Percentiles rank a stretch among this genome's conserved stretches.
These are phyloP conservation scores for Starmerella vitae DNA, from an alignment of 805 yeast genomes.

Conservation along the genomic window DNA sequence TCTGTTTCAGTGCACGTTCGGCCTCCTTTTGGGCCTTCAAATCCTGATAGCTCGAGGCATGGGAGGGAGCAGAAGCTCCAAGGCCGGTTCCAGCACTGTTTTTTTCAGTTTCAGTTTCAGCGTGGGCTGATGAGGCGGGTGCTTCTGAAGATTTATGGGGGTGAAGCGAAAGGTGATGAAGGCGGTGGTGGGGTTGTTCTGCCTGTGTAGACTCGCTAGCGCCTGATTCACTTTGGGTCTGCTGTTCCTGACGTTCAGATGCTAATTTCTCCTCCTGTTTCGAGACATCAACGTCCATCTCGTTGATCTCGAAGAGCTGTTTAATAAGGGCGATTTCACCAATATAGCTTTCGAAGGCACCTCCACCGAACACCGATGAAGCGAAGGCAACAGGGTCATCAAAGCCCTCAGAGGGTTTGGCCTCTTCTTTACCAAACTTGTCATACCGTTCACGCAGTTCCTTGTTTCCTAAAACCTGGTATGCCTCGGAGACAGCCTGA, in stretches of 20 bases:
- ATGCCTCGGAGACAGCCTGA: constrained; percentile 51
- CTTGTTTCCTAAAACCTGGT: constrained; percentile 57
- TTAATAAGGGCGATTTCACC: constrained; percentile 75
- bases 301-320: constrained; percentile 54
- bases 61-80: not conserved
- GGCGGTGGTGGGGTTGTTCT: not conserved
- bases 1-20: constrained; percentile 26
- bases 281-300: constrained; percentile 21
- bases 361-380: constrained; percentile 79
- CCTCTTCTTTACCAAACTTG: constrained; percentile 66
- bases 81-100: not conserved
- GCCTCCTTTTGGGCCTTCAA: constrained; percentile 16
- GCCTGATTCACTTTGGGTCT: constrained; percentile 19
- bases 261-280: constrained; percentile 15
- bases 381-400: constrained; percentile 80
- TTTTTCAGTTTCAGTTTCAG: not conserved
- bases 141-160: not conserved
- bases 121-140: not conserved
- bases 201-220: not conserved
- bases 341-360: constrained; percentile 70
- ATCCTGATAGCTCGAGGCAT: not conserved
- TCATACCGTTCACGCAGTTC: constrained; percentile 63
- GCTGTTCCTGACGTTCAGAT: not conserved
- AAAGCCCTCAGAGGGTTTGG: constrained; percentile 55
- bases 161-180: not conserved